Conservation (phyloP, 2,329 filamentous ascomycete genomes). For the Exophiala oligosperma region DNA sequence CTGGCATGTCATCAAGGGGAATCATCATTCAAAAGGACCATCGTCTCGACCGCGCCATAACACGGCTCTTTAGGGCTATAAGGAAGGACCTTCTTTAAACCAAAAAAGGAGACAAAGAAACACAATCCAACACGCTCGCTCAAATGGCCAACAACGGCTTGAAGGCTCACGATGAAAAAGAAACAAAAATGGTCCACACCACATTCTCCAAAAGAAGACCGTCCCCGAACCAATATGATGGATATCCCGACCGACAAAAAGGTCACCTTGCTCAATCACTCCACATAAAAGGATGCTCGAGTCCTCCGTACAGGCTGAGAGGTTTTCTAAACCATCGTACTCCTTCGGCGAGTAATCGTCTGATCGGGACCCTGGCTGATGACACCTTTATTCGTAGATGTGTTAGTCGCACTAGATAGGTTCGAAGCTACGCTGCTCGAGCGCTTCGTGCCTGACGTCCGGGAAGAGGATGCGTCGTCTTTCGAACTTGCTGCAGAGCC, state of each 20-base stretch:
- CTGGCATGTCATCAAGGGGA: background rate
- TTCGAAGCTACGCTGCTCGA: constrained; percentile 18
- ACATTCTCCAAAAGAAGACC: too few relatives aligned
- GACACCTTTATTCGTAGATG: background rate
- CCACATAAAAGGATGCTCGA: background rate
- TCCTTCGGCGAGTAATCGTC: background rate
- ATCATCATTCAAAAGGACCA: background rate
- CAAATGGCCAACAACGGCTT: background rate
- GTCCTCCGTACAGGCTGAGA: background rate
- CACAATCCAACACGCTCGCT: background rate
- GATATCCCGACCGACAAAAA: background rate
- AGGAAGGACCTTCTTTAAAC: too few relatives aligned
- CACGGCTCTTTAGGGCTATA: too few relatives aligned
- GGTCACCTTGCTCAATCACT: background rate
- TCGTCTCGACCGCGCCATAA: too few relatives aligned
- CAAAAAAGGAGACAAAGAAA: too few relatives aligned
- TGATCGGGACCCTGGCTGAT: background rate
- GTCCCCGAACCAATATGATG: too few relatives aligned
- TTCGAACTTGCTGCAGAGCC: constrained; percentile 1
- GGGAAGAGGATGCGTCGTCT: background rate
- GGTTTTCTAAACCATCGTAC: background rate
- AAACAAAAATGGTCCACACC: too few relatives aligned
- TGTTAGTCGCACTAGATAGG: background rate
- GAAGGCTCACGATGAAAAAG: too few relatives aligned
- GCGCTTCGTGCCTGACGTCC: constrained; percentile 10